A percentile compares a stretch with the other conserved stretches of the same genome.
Conservation (phyloP, 306 rosid species). For the Aeschynomene evenia region DNA sequence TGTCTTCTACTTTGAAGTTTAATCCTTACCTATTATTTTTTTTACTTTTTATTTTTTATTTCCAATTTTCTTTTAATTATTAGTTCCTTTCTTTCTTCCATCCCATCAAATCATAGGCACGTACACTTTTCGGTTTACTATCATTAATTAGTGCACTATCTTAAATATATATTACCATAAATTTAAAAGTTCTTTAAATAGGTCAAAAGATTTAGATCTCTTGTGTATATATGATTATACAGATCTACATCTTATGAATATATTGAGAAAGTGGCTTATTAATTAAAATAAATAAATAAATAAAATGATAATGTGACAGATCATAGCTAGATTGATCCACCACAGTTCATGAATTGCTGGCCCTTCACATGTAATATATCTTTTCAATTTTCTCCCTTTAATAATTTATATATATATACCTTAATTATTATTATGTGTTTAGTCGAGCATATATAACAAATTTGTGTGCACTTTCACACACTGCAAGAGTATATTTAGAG, state of each 20-base stretch:
- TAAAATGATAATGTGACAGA: not conserved
- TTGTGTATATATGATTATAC: not conserved
- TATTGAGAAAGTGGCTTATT: not conserved
- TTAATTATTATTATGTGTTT: no score
- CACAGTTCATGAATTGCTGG: not conserved
- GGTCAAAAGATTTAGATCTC: slow-evolving; percentile 19
- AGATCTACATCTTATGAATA: slow-evolving; percentile 2
- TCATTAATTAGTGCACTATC: slow-evolving; percentile 15
- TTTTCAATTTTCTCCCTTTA: no score
- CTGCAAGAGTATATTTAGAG: no score
- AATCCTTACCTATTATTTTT: not conserved
- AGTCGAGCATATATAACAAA: no score
- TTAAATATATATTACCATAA: not conserved
- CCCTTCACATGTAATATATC: not conserved
- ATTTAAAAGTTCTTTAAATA: not conserved
- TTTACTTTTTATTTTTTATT: not conserved
- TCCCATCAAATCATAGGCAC: not conserved
- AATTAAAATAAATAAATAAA: no score
- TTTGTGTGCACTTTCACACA: no score
- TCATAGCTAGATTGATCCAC: not conserved
- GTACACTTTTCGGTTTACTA: not conserved
- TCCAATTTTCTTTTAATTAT: not conserved
- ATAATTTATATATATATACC: no score
- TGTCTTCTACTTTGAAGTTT: not conserved
- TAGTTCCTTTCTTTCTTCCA: not conserved